A percentile compares a stretch with the other conserved stretches of the same genome.
These are phyloP conservation scores for Hypoxylon sp. DNA, from an alignment of 2,329 filamentous ascomycete genomes.

Conservation along the genomic window DNA sequence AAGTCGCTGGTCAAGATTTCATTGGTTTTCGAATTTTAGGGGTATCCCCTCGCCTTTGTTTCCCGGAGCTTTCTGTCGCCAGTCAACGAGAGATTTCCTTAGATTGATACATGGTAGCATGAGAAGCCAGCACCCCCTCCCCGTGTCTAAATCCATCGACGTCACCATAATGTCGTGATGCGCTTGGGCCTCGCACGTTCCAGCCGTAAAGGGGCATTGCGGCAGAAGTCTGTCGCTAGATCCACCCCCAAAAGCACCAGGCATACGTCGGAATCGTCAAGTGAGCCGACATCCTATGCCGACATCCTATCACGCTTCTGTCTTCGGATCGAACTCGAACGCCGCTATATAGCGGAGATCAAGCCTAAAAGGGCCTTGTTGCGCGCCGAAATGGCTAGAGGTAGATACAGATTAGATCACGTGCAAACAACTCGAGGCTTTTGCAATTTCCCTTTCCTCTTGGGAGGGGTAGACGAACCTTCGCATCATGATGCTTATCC, in stretches of 20 bases:
- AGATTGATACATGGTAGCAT: not conserved
- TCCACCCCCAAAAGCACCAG: too few relatives aligned
- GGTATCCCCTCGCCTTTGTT: not conserved
- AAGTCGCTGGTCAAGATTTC: not conserved
- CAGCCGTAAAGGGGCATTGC: not conserved
- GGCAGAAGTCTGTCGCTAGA: not conserved
- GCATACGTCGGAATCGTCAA: too few relatives aligned
- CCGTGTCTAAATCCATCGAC: not conserved
- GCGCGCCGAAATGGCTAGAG: conserved; percentile 75
- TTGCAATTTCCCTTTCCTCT: too few relatives aligned
- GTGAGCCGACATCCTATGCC: not conserved
- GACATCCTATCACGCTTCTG: not conserved
- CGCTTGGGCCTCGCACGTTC: not conserved
- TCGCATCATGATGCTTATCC: conserved; percentile 80
- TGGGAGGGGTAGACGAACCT: conserved; percentile 67
- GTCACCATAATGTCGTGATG: not conserved
- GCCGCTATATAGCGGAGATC: conserved; percentile 30
- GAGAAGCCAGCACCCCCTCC: not conserved
- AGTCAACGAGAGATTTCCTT: not conserved
- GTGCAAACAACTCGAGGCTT: conserved; percentile 5
- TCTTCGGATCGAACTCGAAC: not conserved
- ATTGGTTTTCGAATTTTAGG: not conserved
- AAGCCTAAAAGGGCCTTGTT: conserved; percentile 63
- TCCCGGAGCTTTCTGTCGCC: not conserved
- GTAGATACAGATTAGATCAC: conserved; percentile 36